Evolutionary conservation across 1,284 basidiomycete genomes (phyloP).

Genomic region (Cutaneotrichosporon cyanovorans): DNA sequence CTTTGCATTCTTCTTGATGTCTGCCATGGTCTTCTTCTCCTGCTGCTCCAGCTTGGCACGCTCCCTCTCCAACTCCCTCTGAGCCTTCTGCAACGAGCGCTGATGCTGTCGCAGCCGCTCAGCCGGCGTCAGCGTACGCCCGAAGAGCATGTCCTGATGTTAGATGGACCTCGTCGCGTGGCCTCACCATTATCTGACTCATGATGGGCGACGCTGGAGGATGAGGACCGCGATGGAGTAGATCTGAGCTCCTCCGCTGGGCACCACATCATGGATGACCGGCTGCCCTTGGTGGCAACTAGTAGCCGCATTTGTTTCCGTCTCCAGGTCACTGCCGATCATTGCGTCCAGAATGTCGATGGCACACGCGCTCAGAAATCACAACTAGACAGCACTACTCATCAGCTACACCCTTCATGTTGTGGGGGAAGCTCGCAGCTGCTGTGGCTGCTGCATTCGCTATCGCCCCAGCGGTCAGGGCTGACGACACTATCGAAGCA

Average conservation of each 20-base stretch:
- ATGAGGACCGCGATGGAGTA: not conserved
- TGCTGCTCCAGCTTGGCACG: constrained; percentile 88
- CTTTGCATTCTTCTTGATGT: constrained; percentile 96
- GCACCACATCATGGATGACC: no score
- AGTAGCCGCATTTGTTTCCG: no score
- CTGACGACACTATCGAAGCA: constrained; percentile 1
- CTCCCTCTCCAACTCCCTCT: constrained; percentile 94
- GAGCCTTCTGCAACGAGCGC: constrained; percentile 87
- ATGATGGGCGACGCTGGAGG: not conserved
- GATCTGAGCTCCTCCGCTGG: no score
- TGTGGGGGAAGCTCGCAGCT: not conserved
- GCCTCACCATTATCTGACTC: not conserved
- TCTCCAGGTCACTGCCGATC: no score
- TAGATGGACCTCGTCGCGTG: not conserved
- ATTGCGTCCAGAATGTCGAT: no score
- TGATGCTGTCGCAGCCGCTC: constrained; percentile 95
- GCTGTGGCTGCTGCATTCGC: not conserved
- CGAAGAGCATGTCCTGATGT: constrained; percentile 81
- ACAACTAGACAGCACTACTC: no score
- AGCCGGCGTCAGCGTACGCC: constrained; percentile 85
- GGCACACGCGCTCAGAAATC: no score
- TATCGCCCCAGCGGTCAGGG: no score
- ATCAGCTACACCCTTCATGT: no score
- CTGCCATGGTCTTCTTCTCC: constrained; percentile 84
- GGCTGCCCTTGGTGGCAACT: no score